Conservation (phyloP, 441 rosid species). For the Aleurites moluccanus region DNA sequence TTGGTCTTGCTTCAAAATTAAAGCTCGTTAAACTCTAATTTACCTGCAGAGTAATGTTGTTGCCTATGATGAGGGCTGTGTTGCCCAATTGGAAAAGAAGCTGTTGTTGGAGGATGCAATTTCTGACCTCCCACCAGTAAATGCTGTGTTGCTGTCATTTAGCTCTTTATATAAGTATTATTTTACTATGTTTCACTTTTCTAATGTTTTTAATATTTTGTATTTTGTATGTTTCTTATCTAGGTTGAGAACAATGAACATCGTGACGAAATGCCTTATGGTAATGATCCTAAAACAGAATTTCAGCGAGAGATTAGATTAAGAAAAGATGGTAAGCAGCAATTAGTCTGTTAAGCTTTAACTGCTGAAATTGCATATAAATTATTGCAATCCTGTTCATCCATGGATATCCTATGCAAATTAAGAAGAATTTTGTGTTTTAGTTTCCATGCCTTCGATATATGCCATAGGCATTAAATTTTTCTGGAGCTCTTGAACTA, state of each 20-base stretch:
- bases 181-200: background rate
- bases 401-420: background rate
- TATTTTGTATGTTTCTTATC: background rate
- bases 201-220: background rate
- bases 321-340: slow-evolving; percentile 47
- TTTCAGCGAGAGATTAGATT: slow-evolving; percentile 61
- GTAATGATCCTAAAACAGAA: slow-evolving; percentile 43
- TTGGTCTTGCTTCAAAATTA: background rate
- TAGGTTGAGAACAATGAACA: slow-evolving; percentile 58
- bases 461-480: background rate
- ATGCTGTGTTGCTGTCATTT: slow-evolving; percentile 14
- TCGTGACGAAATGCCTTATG: slow-evolving; percentile 57
- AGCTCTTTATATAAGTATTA: background rate
- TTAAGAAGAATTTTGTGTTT: background rate
- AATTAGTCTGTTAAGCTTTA: background rate
- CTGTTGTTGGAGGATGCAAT: slow-evolving; percentile 62
- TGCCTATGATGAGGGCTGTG: slow-evolving; percentile 46
- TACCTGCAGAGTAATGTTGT: slow-evolving; percentile 45
- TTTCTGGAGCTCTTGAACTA: background rate
- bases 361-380: background rate
- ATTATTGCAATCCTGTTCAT: background rate
- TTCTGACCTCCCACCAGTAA: slow-evolving; percentile 63
- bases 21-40: background rate
- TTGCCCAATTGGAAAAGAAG: slow-evolving; percentile 38
- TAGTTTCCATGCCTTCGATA: background rate